phyloP scores from a whole-genome alignment of 2,329 filamentous ascomycete genomes.

The Xylaria sp. region DNA sequence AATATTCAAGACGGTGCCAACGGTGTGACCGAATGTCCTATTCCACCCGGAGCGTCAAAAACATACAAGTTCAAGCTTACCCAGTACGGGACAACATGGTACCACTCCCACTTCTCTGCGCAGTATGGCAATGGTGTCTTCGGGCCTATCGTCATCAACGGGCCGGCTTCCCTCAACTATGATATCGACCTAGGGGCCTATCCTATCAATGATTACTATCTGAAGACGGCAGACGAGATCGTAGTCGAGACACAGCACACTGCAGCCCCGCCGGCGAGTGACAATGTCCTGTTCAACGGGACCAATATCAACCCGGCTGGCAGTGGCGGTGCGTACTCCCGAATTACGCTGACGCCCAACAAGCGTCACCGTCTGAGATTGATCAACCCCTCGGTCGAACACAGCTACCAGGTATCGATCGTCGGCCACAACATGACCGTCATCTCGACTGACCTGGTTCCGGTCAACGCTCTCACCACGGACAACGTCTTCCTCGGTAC shows the following conservation, averaged over 20 bases:
- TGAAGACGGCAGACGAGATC: constrained; percentile 49
- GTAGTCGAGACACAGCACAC: constrained; percentile 32
- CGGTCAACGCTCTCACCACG: constrained; percentile 60
- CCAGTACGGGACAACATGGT: constrained; percentile 47
- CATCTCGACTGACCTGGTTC: constrained; percentile 64
- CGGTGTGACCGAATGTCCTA: constrained; percentile 52
- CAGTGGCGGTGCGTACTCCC: constrained; percentile 47
- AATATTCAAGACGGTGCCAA: constrained; percentile 52
- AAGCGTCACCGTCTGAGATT: constrained; percentile 60
- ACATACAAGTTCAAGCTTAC: constrained; percentile 41
- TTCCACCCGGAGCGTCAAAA: constrained; percentile 38
- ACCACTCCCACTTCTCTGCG: constrained; percentile 57
- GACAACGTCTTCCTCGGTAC: constrained; percentile 61
- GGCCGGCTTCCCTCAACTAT: constrained; percentile 53
- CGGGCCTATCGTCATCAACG: constrained; percentile 59
- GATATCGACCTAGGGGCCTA: constrained; percentile 64
- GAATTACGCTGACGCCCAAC: constrained; percentile 50
- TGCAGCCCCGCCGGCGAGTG: constrained; percentile 41
- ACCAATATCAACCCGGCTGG: constrained; percentile 49
- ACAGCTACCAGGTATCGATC: constrained; percentile 62
- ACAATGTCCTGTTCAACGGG: constrained; percentile 58
- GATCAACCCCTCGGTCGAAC: constrained; percentile 61
- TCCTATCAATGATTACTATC: constrained; percentile 64
- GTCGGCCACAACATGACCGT: constrained; percentile 63
- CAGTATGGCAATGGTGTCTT: constrained; percentile 59